A percentile compares a stretch with the other conserved stretches of the same genome.
phyloP scores from a whole-genome alignment of 768 basidiomycete species.

The Leccinum subgranulosum region DNA sequence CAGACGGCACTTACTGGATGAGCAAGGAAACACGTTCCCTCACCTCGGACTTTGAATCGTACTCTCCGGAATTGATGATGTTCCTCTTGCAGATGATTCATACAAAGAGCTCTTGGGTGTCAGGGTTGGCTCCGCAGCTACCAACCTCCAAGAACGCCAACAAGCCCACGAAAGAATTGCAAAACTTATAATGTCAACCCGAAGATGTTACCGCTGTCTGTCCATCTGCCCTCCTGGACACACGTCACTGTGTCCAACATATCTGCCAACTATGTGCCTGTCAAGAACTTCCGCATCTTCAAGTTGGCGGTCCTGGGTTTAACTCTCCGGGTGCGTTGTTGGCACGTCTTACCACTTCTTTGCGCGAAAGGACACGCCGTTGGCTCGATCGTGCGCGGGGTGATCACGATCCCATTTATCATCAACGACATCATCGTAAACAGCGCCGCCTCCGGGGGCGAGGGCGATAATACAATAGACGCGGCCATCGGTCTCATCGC shows the following conservation, averaged over 20 bases:
- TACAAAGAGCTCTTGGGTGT: slow-evolving; percentile 25
- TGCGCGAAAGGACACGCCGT: slow-evolving; percentile 14
- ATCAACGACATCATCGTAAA: slow-evolving; percentile 21
- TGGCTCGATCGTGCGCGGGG: slow-evolving; percentile 17
- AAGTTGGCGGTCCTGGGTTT: slow-evolving; percentile 23
- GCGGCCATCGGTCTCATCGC: slow-evolving; percentile 10
- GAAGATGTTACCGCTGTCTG: slow-evolving; percentile 1
- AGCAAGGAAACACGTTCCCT: slow-evolving; percentile 24
- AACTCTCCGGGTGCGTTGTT: slow-evolving; percentile 23
- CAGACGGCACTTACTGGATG: slow-evolving; percentile 17
- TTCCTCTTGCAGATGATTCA: slow-evolving; percentile 21
- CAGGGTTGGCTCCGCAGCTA: slow-evolving; percentile 21
- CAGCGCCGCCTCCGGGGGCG: background rate
- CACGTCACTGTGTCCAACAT: slow-evolving; percentile 20
- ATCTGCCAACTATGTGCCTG: slow-evolving; percentile 13
- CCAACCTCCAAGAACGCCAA: slow-evolving; percentile 11
- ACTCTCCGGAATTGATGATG: background rate
- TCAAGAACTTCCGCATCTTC: slow-evolving; percentile 24
- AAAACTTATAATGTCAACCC: slow-evolving; percentile 25
- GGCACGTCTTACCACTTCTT: slow-evolving; percentile 24
- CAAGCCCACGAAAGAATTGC: slow-evolving; percentile 20
- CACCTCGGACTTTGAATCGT: slow-evolving; percentile 3
- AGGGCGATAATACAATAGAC: slow-evolving; percentile 6
- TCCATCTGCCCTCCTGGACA: slow-evolving; percentile 4
- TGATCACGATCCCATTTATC: slow-evolving; percentile 20